phyloP scores from a whole-genome alignment of 306 rosid species.

The Quercus glauca region DNA sequence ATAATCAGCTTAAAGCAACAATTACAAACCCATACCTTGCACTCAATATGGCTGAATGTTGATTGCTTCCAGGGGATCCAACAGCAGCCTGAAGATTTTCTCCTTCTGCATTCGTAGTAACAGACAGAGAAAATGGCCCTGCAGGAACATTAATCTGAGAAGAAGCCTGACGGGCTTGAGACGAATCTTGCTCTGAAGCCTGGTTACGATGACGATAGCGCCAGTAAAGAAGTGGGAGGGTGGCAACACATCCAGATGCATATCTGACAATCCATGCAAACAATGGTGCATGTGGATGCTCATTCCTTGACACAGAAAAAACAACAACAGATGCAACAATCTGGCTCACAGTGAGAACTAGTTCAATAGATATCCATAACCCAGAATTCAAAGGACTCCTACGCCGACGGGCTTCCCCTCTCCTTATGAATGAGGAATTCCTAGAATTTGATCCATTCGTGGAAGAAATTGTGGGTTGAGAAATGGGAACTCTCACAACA shows the following conservation, averaged over 20 bases:
- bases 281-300: conserved; percentile 78
- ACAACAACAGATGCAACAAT: conserved; percentile 78
- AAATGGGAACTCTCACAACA: conserved; percentile 26
- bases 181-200: conserved; percentile 59
- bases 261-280: conserved; percentile 89
- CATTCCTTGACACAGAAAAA: conserved; percentile 74
- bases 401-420: conserved; percentile 70
- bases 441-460: conserved; percentile 59
- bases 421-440: conserved; percentile 54
- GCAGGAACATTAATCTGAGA: conserved; percentile 69
- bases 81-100: conserved; percentile 54
- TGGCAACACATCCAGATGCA: conserved; percentile 89
- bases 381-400: conserved; percentile 93
- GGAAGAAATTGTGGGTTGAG: conserved; percentile 42
- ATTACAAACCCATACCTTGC: conserved; percentile 60
- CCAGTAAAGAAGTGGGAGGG: conserved; percentile 91
- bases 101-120: conserved; percentile 63
- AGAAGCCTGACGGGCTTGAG: conserved; percentile 71
- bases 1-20: conserved; percentile 12
- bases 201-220: conserved; percentile 76
- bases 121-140: conserved; percentile 59
- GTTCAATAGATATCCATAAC: conserved; percentile 87
- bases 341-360: conserved; percentile 75
- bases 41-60: conserved; percentile 44
- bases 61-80: conserved; percentile 49